Evolutionary conservation across 495 filamentous ascomycete species (phyloP).

Genomic region (Xylaria venustula): DNA sequence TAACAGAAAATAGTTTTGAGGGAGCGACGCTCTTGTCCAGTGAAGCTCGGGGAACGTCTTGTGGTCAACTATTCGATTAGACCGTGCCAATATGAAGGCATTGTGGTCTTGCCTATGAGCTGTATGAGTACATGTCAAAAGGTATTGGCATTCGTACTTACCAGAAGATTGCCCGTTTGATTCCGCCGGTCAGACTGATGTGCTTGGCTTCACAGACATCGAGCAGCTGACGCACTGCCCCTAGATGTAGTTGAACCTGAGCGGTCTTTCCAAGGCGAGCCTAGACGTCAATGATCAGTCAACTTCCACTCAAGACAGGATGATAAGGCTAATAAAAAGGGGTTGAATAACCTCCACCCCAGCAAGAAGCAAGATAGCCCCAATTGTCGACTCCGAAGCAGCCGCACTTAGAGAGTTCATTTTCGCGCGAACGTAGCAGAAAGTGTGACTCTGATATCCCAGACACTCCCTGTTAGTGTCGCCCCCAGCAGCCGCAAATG

Average conservation of each 20-base stretch:
- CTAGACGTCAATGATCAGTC: background rate
- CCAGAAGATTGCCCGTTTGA: conserved; percentile 44
- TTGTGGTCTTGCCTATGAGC: conserved; percentile 37
- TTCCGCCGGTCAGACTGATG: conserved; percentile 32
- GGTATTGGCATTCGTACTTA: conserved; percentile 7
- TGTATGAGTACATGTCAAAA: background rate
- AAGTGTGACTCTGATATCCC: conserved; percentile 30
- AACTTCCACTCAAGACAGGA: background rate
- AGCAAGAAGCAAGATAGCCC: conserved; percentile 39
- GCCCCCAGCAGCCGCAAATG: conserved; percentile 22
- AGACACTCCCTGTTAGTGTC: conserved; percentile 30
- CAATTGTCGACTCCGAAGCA: conserved; percentile 36
- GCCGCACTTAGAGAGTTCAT: conserved; percentile 26
- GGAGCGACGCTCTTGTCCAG: conserved; percentile 33
- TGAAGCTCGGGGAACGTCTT: conserved; percentile 38
- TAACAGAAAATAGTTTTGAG: conserved; percentile 20
- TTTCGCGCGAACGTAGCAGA: conserved; percentile 33
- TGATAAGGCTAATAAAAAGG: background rate
- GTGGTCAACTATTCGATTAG: conserved; percentile 33
- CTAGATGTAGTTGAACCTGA: conserved; percentile 39
- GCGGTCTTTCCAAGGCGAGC: conserved; percentile 27
- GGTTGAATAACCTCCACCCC: conserved; percentile 33
- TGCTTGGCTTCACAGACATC: conserved; percentile 9
- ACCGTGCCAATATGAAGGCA: conserved; percentile 31
- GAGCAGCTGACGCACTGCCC: conserved; percentile 32